Evolutionary conservation across 1,139 yeast species (phyloP), one percentile per base, ranked within the genome.

Genomic region (Blastobotrys apis): DNA sequence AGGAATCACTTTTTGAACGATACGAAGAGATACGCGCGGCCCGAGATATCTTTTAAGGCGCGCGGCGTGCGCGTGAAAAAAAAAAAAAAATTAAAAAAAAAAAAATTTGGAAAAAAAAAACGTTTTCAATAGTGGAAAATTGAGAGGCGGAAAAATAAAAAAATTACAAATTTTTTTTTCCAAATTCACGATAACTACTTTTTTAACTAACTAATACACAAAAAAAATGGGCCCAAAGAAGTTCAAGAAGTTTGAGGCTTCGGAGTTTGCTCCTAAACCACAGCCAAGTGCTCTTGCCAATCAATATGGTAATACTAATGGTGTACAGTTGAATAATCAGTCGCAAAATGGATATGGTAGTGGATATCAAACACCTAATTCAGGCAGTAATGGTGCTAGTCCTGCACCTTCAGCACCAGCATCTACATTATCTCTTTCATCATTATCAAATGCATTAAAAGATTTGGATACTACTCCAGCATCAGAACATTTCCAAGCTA

Each of bases 381-480:
- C 47, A 22, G 39, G 47, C 13, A 35, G 33, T 10, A 33, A 39
- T 12, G 50, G 50, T 2, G 33, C 42, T 23, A 54, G 57, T 17
- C 56, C 57, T 19, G 39, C 40, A 12, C 43, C 45, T 12, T 50
- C 54, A 25, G 48, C 51, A 2, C 48, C 43, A 16, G 57, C 64
- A 3, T 65, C 75, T 3, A 79, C 86, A 2, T 73, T 87, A 19
- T 85, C 95, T 4, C 70, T 85, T 53, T 66, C 84, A 8, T 82
- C 92, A 8, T 69, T 88, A 49, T 78, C 77, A 49, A 74, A 84
- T n/a, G 84, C 92, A 8, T 71, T 87, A 59, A 74, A 74, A 49
- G 84, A 83, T 55, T 67, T 88, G 52, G 75, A 74, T 31, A 62
- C 78, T 38, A 69, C 84, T n/a, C 95, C 96, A 16, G 72, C 88